Evolutionary conservation across 1,284 basidiomycete genomes (phyloP), one percentile per base, ranked within the genome.

Genomic region (Naganishia sp.): DNA sequence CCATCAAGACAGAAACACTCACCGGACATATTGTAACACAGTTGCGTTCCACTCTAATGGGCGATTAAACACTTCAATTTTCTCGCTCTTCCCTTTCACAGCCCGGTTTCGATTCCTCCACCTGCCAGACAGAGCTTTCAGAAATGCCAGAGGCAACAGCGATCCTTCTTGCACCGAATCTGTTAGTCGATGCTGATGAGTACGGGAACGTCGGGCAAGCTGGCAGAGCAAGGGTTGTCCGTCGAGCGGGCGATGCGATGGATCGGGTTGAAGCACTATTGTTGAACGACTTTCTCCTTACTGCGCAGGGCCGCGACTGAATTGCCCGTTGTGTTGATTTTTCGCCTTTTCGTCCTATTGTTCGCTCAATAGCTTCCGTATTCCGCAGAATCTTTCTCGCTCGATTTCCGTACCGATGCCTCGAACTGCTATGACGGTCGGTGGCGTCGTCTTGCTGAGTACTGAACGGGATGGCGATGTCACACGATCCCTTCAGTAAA

Each of bases 321-420:
- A 57, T 57, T 57, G 33, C 55, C 55, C 55, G 43, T 57, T 57
- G 21, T 57, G 55, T 57, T 57, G n/a, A 57, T 57, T 57, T 57
- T 57, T 50, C 15, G 49, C 49, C 21, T 28, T 15, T 16, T 25
- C 45, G 4, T 23, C 18, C 16, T 59, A 33, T 59, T 59, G 56
- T 59, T 59, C 33, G 25, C 10, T 39, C 28, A 39, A 39, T 39
- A 10, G 13, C 36, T 39, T 39, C 36, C 36, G 36, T 39, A 39
- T 39, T 39, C 36, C 10, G 13, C 36, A 13, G 13, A 9, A 5
- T 10, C 36, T 39, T 13, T 39, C 36, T 39, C 28, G 28, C 28
- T 39, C 36, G 10, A 9, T 39, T 39, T 39, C 6, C 7, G 36
- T 39, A 28, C 28, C 5, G 28, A 28, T 28, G 28, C 28, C 13